A percentile compares a stretch with the other conserved stretches of the same genome.
Evolutionary conservation across 495 filamentous ascomycete genomes (phyloP).

Genomic region (Amphirosellinia nigrospora): DNA sequence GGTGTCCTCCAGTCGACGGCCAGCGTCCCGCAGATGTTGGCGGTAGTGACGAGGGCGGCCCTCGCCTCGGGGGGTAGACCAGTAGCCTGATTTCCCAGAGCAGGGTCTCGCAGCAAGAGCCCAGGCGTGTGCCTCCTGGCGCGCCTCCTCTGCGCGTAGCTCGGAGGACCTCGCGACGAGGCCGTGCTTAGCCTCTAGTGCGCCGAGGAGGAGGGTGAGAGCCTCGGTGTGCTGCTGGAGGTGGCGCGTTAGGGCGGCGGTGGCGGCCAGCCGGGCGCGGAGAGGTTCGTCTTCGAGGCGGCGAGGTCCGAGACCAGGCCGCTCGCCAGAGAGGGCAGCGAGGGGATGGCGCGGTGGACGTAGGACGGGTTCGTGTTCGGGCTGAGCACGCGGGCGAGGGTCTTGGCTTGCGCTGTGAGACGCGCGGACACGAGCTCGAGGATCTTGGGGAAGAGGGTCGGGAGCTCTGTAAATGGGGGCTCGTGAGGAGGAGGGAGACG

Average conservation of each 20-base stretch:
- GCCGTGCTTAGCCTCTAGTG: conserved; percentile 66
- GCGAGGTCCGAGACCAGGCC: conserved; percentile 35
- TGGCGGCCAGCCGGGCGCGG: conserved; percentile 42
- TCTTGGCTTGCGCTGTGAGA: conserved; percentile 46
- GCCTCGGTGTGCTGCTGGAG: conserved; percentile 38
- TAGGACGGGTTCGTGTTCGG: conserved; percentile 60
- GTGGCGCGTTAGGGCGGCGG: conserved; percentile 37
- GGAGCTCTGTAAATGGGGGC: conserved; percentile 48
- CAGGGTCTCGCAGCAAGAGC: conserved; percentile 42
- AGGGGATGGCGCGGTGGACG: conserved; percentile 55
- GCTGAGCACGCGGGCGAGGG: conserved; percentile 52
- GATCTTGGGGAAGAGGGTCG: conserved; percentile 48
- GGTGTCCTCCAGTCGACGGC: conserved; percentile 54
- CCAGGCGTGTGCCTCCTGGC: conserved; percentile 59
- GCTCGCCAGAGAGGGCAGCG: conserved; percentile 39
- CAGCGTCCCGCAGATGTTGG: conserved; percentile 58
- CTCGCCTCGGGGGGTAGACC: conserved; percentile 65
- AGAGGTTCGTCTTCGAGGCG: conserved; percentile 36
- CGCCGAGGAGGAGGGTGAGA: conserved; percentile 42
- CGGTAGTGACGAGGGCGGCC: conserved; percentile 63
- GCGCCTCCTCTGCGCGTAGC: conserved; percentile 61
- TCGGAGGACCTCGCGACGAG: conserved; percentile 66
- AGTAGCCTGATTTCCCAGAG: conserved; percentile 38
- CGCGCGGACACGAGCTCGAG: conserved; percentile 45
- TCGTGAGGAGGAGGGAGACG: conserved; percentile 44